Evolutionary conservation across 1,284 basidiomycete species (phyloP).

Genomic region (Ceratobasidium sp.): DNA sequence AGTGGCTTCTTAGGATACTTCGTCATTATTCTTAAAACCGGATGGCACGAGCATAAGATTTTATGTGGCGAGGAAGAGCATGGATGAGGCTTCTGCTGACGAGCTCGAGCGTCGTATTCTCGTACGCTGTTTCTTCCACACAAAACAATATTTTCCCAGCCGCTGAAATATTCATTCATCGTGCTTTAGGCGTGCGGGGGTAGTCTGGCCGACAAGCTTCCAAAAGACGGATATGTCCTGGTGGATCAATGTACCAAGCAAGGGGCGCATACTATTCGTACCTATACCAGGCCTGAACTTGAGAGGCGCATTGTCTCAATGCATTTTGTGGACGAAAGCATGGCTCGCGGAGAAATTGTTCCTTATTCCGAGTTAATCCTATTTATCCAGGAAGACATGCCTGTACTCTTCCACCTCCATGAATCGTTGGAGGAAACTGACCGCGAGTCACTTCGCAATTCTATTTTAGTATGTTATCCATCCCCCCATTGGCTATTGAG

Average conservation of each 20-base stretch:
- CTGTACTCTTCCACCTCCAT: constrained; percentile 13
- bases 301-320: constrained; percentile 8
- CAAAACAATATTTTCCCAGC: too few relatives aligned
- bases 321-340: constrained; percentile 27
- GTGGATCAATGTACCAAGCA: constrained; percentile 11
- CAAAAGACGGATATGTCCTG: constrained; percentile 9
- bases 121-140: too few relatives aligned
- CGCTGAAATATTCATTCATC: too few relatives aligned
- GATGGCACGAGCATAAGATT: background rate
- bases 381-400: constrained; percentile 15
- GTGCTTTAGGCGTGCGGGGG: constrained; percentile 9
- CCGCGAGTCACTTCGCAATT: background rate
- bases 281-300: background rate
- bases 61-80: background rate
- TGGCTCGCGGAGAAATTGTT: background rate
- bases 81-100: background rate
- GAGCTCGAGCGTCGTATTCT: background rate
- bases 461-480: constrained; percentile 13
- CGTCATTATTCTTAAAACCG: background rate
- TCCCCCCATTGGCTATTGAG: background rate
- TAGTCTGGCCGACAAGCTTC: background rate
- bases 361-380: background rate
- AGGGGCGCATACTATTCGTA: background rate
- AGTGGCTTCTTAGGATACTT: constrained; percentile 22
- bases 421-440: constrained; percentile 14